phyloP scores from a whole-genome alignment of 441 rosid species.

The Erysimum cheiri region DNA sequence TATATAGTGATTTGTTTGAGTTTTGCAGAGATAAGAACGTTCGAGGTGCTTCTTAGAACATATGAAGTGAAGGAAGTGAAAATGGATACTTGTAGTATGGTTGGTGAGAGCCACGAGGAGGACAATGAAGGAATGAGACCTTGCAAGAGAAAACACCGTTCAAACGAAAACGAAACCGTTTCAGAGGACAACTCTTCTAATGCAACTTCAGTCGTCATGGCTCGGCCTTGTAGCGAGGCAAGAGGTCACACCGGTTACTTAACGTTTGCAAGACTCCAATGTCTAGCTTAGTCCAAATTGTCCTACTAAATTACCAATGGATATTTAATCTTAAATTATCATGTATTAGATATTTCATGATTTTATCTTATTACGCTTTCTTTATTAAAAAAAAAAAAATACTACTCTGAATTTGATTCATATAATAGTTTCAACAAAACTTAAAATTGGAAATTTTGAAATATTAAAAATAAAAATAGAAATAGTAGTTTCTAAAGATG shows the following conservation, averaged over 20 bases:
- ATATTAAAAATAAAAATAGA: background rate
- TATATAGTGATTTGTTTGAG: conserved; percentile 22
- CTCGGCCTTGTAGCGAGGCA: conserved; percentile 70
- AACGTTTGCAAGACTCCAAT: conserved; percentile 85
- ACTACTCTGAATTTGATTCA: conserved; percentile 22
- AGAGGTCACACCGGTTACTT: conserved; percentile 91
- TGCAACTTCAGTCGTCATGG: conserved; percentile 54
- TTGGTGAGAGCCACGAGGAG: conserved; percentile 40
- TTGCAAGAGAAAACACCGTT: conserved; percentile 69
- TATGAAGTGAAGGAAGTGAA: conserved; percentile 80
- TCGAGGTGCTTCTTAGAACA: conserved; percentile 79
- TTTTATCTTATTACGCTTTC: background rate
- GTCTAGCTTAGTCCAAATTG: conserved; percentile 38
- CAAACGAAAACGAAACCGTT: conserved; percentile 44
- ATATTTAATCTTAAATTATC: background rate
- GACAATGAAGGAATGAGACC: conserved; percentile 55
- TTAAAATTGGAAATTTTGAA: background rate
- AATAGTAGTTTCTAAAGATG: background rate
- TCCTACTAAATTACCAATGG: background rate
- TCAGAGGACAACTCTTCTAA: conserved; percentile 33
- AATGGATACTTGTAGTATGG: conserved; percentile 38
- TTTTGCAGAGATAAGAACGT: conserved; percentile 74
- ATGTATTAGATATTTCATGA: conserved; percentile 14
- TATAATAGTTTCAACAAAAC: background rate
- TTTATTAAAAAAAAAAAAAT: background rate